Evolutionary conservation across 768 basidiomycete genomes (phyloP).

Genomic region (Boletellus ananiceps): DNA sequence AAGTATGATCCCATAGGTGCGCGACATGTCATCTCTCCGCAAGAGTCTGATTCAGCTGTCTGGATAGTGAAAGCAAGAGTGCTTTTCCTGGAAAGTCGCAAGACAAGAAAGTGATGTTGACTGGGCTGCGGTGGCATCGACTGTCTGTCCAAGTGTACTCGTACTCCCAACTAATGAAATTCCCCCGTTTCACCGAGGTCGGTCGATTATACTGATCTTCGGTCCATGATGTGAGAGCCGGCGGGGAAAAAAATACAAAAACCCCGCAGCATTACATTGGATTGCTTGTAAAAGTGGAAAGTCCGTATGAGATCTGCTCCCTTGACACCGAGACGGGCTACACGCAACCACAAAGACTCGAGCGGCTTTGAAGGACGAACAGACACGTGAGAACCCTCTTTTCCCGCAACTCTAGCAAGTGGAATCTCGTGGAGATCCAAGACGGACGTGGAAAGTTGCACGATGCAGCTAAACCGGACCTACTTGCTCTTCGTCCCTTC

Average conservation of each 20-base stretch:
- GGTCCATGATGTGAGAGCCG: no score
- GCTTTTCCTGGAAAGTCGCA: constrained; percentile 74
- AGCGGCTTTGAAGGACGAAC: background rate
- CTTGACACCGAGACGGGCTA: no score
- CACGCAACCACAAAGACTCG: no score
- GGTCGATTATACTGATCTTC: no score
- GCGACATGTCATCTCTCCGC: constrained; percentile 18
- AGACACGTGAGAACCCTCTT: background rate
- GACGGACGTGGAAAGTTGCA: constrained; percentile 6
- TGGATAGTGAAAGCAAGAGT: constrained; percentile 62
- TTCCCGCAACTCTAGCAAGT: background rate
- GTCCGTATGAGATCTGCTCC: no score
- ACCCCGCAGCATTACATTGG: no score
- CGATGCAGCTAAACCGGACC: constrained; percentile 20
- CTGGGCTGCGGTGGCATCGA: background rate
- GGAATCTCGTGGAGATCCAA: background rate
- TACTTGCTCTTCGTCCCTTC: constrained; percentile 23
- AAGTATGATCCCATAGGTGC: constrained; percentile 87
- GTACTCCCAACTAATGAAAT: background rate
- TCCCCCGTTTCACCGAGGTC: no score
- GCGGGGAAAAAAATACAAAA: no score
- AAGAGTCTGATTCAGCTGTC: background rate
- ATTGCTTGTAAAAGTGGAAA: no score
- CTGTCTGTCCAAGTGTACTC: background rate
- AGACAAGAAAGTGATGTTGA: constrained; percentile 53